phyloP scores from a whole-genome alignment of 768 basidiomycete species.

The Hypsizygus marmoreus region DNA sequence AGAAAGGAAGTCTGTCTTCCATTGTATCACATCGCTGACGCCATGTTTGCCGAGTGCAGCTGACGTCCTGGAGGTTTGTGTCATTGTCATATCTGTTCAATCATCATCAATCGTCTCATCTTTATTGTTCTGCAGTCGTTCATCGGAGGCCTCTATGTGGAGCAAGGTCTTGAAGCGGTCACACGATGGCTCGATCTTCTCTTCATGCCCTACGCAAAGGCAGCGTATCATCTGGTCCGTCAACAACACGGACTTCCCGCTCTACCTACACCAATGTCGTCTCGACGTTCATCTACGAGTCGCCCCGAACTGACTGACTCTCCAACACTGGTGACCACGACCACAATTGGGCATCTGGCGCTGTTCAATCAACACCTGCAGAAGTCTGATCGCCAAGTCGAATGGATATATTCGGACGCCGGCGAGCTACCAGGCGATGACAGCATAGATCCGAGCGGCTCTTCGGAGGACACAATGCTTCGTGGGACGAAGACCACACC shows the following conservation, averaged over 20 bases:
- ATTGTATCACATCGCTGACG: constrained; percentile 10
- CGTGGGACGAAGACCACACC: constrained; percentile 66
- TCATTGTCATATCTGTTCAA: not conserved
- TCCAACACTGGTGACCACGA: constrained; percentile 20
- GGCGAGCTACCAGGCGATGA: constrained; percentile 13
- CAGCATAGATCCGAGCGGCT: constrained; percentile 20
- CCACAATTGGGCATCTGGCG: constrained; percentile 65
- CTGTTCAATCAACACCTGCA: constrained; percentile 80
- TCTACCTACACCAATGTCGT: constrained; percentile 23
- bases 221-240: constrained; percentile 66
- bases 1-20: constrained; percentile 16
- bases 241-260: constrained; percentile 65
- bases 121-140: constrained; percentile 55
- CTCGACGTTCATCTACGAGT: constrained; percentile 20
- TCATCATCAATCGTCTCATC: constrained; percentile 6
- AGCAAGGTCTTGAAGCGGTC: constrained; percentile 62
- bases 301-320: constrained; percentile 20
- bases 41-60: constrained; percentile 41
- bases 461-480: constrained; percentile 24
- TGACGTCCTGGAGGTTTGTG: constrained; percentile 74
- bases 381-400: constrained; percentile 55
- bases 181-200: constrained; percentile 62
- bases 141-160: constrained; percentile 75
- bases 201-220: constrained; percentile 60
- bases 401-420: constrained; percentile 67